Conservation (phyloP, 345 rosid genomes). For the Angophora floribunda region DNA sequence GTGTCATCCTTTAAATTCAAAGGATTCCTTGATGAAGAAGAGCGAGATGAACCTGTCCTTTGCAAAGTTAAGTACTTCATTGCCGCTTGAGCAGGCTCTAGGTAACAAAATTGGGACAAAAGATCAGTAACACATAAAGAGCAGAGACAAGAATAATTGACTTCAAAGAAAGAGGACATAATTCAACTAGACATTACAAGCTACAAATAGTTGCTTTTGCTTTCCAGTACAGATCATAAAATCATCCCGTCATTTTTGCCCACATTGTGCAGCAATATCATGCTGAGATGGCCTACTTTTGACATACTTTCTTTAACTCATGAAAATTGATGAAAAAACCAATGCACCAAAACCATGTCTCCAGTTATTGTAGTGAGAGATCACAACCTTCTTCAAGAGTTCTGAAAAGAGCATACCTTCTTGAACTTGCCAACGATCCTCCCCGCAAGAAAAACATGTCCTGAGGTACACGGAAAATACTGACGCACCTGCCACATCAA, state of each 20-base stretch:
- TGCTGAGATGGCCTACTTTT: background rate
- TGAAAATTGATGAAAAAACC: background rate
- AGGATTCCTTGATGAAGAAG: constrained; percentile 72
- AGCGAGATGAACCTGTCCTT: constrained; percentile 73
- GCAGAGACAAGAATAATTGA: background rate
- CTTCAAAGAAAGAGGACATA: background rate
- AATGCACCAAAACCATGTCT: background rate
- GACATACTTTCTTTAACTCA: background rate
- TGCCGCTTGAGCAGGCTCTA: constrained; percentile 68
- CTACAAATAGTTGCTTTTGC: background rate
- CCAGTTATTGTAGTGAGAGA: background rate
- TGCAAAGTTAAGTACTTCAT: constrained; percentile 79
- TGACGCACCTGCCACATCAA: constrained; percentile 39
- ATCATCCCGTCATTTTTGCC: background rate
- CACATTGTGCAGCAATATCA: background rate
- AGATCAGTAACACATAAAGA: constrained; percentile 1
- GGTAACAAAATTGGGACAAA: background rate
- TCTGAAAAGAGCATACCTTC: constrained; percentile 45
- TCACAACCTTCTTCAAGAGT: background rate
- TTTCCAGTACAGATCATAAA: background rate
- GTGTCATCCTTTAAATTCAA: constrained; percentile 44
- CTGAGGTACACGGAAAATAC: constrained; percentile 39
- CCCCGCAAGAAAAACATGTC: constrained; percentile 88
- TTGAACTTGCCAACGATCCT: constrained; percentile 55
- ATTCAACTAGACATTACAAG: background rate